These are phyloP conservation scores for Rhodotorula babjevae DNA, from an alignment of 768 basidiomycete genomes.

Conservation along the genomic window DNA sequence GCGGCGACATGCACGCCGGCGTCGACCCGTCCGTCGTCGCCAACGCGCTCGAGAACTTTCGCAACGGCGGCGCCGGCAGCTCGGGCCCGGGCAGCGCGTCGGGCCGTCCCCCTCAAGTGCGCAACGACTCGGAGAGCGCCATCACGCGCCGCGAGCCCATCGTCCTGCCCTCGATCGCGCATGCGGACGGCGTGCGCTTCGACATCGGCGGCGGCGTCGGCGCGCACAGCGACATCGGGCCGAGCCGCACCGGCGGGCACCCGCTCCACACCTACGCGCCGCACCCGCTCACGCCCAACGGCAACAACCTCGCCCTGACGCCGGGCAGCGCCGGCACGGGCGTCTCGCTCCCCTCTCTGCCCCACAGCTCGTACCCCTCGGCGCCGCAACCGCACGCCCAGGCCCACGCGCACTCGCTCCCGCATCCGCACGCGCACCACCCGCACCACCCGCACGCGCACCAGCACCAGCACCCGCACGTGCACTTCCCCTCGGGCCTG, in stretches of 20 bases:
- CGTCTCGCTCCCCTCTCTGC: neutral
- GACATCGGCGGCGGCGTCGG: slow-evolving; percentile 28
- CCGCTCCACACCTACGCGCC: slow-evolving; percentile 4
- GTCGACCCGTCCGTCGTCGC: slow-evolving; percentile 24
- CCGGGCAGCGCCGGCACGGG: neutral
- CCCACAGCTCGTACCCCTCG: neutral
- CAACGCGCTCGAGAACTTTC: slow-evolving; percentile 22
- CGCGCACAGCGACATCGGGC: slow-evolving; percentile 13
- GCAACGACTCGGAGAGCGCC: slow-evolving; percentile 20
- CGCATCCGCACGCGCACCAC: neutral
- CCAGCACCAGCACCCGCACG: neutral
- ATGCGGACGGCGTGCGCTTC: slow-evolving; percentile 7
- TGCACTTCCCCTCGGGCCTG: neutral
- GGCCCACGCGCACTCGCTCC: neutral
- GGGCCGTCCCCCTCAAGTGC: neutral
- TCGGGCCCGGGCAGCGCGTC: neutral
- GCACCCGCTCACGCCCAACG: neutral
- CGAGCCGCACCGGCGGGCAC: slow-evolving; percentile 1
- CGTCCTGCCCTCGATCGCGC: slow-evolving; percentile 16
- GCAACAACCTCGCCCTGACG: neutral
- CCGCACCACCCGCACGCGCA: neutral
- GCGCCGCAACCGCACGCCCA: neutral
- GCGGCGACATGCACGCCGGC: slow-evolving; percentile 29
- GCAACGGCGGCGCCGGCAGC: neutral
- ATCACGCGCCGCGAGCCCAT: slow-evolving; percentile 25